Percentiles rank a stretch among this genome's conserved stretches.
Evolutionary conservation across 345 rosid genomes (phyloP).

Genomic region (Cardamine occulta): DNA sequence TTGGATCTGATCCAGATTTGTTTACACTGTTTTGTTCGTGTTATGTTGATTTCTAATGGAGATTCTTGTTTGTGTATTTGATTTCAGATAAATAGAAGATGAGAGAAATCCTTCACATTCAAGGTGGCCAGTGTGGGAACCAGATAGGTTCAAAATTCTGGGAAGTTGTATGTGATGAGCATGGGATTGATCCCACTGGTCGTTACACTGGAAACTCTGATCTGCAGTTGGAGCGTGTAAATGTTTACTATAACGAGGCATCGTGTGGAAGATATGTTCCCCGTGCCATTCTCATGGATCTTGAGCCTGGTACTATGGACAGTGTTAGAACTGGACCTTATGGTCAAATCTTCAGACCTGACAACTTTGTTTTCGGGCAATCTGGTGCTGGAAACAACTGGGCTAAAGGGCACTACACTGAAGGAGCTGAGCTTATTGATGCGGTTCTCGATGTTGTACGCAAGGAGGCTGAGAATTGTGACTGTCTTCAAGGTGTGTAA

Average conservation of each 20-base stretch:
- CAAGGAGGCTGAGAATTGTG: constrained; percentile 81
- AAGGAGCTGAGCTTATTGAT: constrained; percentile 83
- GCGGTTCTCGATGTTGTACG: constrained; percentile 77
- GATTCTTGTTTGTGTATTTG: constrained; percentile 20
- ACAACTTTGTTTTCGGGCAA: constrained; percentile 77
- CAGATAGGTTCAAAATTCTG: constrained; percentile 84
- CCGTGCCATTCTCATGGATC: constrained; percentile 77
- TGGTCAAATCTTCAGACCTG: constrained; percentile 76
- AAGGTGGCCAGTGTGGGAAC: constrained; percentile 82
- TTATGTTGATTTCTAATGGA: constrained; percentile 18
- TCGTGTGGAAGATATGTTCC: constrained; percentile 80
- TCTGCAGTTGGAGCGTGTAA: constrained; percentile 71
- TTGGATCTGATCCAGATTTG: constrained; percentile 19
- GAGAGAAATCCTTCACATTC: constrained; percentile 83
- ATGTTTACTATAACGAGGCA: constrained; percentile 81
- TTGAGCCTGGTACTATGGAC: constrained; percentile 85
- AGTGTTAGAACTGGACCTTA: constrained; percentile 77
- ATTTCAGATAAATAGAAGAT: constrained; percentile 45
- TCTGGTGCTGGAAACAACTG: constrained; percentile 87
- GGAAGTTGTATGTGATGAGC: constrained; percentile 84
- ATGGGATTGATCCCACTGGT: constrained; percentile 83
- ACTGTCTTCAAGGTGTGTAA: constrained; percentile 66
- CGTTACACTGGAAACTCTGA: constrained; percentile 66
- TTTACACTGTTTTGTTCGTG: neutral
- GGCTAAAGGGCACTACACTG: constrained; percentile 89